These are phyloP conservation scores for Kitagawia praeruptora DNA, from an alignment of 129 eudicot genomes.

Conservation along the genomic window DNA sequence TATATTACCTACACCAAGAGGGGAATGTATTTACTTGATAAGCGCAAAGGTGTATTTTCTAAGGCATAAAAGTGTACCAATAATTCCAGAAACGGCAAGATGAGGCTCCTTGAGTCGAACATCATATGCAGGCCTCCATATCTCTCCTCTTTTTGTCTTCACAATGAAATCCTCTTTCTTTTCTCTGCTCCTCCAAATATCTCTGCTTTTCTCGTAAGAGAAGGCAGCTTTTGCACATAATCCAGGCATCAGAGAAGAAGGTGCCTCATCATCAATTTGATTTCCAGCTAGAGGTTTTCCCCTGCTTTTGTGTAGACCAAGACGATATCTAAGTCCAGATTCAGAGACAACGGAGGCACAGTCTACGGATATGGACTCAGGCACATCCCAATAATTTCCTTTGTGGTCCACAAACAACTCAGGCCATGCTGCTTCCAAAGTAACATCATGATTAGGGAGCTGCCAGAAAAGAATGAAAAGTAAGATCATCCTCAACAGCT, in stretches of 20 bases:
- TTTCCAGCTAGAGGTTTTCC: slow-evolving; percentile 47
- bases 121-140: slow-evolving; percentile 46
- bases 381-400: slow-evolving; percentile 79
- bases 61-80: slow-evolving; percentile 42
- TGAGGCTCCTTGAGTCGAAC: slow-evolving; percentile 71
- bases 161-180: slow-evolving; percentile 43
- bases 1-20: background rate
- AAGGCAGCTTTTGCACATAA: slow-evolving; percentile 72
- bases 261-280: slow-evolving; percentile 32
- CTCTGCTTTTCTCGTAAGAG: slow-evolving; percentile 72
- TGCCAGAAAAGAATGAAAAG: slow-evolving; percentile 25
- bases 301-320: slow-evolving; percentile 66
- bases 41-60: background rate
- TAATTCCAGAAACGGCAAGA: slow-evolving; percentile 69
- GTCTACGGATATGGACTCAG: slow-evolving; percentile 66
- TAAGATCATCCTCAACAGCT: slow-evolving; percentile 10
- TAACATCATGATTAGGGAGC: slow-evolving; percentile 77
- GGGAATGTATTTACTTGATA: background rate
- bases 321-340: slow-evolving; percentile 66
- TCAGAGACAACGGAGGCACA: slow-evolving; percentile 57
- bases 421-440: slow-evolving; percentile 92
- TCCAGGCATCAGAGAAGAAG: slow-evolving; percentile 58
- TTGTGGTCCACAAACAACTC: slow-evolving; percentile 72
- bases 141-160: slow-evolving; percentile 24
- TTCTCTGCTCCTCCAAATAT: slow-evolving; percentile 69